Evolutionary conservation across 2,329 filamentous ascomycete species (phyloP).

Genomic region (Talaromyces sp.): DNA sequence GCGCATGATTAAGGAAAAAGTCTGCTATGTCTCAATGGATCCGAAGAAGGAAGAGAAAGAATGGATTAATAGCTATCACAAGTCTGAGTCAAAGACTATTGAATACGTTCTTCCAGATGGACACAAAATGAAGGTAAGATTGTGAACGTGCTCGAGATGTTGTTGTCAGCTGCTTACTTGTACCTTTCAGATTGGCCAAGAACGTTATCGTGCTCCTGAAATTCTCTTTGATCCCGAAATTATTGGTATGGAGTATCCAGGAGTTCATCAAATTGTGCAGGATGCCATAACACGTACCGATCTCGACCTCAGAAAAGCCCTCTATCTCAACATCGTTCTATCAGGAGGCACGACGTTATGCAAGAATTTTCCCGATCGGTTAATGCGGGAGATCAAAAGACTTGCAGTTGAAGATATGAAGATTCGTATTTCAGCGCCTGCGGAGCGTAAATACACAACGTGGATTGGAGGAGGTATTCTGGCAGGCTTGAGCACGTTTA

Average conservation of each 20-base stretch:
- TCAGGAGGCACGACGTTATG: constrained; percentile 94
- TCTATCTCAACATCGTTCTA: constrained; percentile 95
- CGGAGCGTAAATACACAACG: constrained; percentile 96
- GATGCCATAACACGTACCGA: constrained; percentile 94
- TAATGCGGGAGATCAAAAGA: constrained; percentile 86
- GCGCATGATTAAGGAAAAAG: constrained; percentile 83
- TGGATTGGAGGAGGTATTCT: constrained; percentile 99
- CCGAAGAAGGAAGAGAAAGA: constrained; percentile 95
- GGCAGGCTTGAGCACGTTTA: constrained; percentile 92
- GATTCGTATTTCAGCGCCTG: constrained; percentile 98
- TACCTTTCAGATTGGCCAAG: constrained; percentile 67
- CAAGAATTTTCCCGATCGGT: constrained; percentile 89
- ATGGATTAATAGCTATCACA: constrained; percentile 67
- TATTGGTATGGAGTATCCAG: constrained; percentile 93
- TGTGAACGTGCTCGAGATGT: neutral
- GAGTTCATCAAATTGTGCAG: constrained; percentile 95
- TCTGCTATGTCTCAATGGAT: constrained; percentile 84
- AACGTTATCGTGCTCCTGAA: constrained; percentile 92
- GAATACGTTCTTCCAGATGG: constrained; percentile 92
- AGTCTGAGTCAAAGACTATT: constrained; percentile 70
- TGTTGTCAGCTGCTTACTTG: neutral
- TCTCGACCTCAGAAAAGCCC: constrained; percentile 85
- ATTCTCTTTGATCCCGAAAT: constrained; percentile 97
- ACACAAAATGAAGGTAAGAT: constrained; percentile 75
- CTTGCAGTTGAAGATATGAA: constrained; percentile 98